A percentile compares a stretch with the other conserved stretches of the same genome.
Conservation (phyloP, 2,329 filamentous ascomycete genomes). For the Alternaria panax region DNA sequence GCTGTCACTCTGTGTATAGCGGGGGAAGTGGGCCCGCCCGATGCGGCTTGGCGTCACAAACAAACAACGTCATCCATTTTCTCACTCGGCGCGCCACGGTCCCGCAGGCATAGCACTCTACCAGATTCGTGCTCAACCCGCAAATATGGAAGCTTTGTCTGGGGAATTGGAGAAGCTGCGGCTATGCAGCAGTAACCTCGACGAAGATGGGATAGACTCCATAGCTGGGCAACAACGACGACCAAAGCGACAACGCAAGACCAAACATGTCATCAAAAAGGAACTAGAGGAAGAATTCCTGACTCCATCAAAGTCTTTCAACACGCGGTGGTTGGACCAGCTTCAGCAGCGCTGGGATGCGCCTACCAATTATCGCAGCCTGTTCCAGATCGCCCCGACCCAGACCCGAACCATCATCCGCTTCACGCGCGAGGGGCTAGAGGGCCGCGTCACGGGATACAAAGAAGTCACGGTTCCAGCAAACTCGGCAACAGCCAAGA, state of each 20-base stretch:
- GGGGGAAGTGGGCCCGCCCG: slow-evolving; percentile 16
- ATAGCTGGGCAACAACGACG: slow-evolving; percentile 64
- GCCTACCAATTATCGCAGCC: slow-evolving; percentile 78
- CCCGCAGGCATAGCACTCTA: slow-evolving; percentile 8
- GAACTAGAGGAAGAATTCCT: slow-evolving; percentile 80
- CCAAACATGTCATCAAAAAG: slow-evolving; percentile 68
- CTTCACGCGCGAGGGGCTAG: slow-evolving; percentile 88
- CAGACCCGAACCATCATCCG: slow-evolving; percentile 94
- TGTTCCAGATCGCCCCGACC: slow-evolving; percentile 87
- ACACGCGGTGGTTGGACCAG: slow-evolving; percentile 82
- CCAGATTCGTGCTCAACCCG: slow-evolving; percentile 11
- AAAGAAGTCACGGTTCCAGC: slow-evolving; percentile 92
- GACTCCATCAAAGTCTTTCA: slow-evolving; percentile 80
- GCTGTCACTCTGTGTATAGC: background rate
- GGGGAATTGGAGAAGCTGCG: slow-evolving; percentile 62
- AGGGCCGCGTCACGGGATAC: slow-evolving; percentile 92
- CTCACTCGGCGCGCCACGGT: slow-evolving; percentile 18
- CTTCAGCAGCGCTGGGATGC: slow-evolving; percentile 91
- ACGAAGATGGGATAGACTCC: slow-evolving; percentile 60
- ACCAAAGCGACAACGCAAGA: slow-evolving; percentile 62
- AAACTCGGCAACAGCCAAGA: slow-evolving; percentile 89
- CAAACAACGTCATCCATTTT: slow-evolving; percentile 35
- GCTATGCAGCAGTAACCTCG: slow-evolving; percentile 45
- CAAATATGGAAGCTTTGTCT: slow-evolving; percentile 52
- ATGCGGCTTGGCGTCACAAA: slow-evolving; percentile 20